Conservation (phyloP, 225 moss, liverwort and hornwort species). For the Straminergon stramineum region DNA sequence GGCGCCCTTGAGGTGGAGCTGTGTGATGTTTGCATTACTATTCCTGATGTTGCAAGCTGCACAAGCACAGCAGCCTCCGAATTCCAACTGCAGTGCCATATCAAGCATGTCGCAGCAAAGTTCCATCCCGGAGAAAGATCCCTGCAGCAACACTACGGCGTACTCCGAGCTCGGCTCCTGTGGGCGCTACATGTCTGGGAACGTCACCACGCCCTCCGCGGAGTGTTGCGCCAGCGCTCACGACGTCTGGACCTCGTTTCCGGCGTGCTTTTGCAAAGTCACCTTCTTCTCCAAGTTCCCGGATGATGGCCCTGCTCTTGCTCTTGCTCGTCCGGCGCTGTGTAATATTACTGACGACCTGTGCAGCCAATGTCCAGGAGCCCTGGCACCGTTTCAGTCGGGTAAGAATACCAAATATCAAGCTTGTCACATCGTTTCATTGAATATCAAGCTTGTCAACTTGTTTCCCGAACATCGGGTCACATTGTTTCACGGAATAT, state of each 20-base stretch:
- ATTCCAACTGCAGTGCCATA: conserved; percentile 10
- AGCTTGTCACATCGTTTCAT: neutral
- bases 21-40: neutral
- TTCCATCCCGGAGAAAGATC: neutral
- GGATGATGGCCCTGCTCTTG: neutral
- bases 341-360: conserved; percentile 32
- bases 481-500: neutral
- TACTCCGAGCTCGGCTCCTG: conserved; percentile 11
- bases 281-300: conserved; percentile 29
- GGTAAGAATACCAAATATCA: neutral
- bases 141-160: conserved; percentile 10
- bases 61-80: neutral
- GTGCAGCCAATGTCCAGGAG: conserved; percentile 7
- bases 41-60: neutral
- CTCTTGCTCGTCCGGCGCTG: conserved; percentile 10
- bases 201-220: conserved; percentile 1
- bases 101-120: neutral
- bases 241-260: neutral
- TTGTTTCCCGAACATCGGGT: neutral
- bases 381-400: neutral
- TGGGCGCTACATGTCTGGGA: neutral
- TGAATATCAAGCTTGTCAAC: neutral
- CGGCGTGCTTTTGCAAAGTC: conserved; percentile 34
- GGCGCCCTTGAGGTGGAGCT: neutral
- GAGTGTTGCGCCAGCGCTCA: neutral